Evolutionary conservation across 129 eudicot species (phyloP).

Genomic region (Flaveria linearis): DNA sequence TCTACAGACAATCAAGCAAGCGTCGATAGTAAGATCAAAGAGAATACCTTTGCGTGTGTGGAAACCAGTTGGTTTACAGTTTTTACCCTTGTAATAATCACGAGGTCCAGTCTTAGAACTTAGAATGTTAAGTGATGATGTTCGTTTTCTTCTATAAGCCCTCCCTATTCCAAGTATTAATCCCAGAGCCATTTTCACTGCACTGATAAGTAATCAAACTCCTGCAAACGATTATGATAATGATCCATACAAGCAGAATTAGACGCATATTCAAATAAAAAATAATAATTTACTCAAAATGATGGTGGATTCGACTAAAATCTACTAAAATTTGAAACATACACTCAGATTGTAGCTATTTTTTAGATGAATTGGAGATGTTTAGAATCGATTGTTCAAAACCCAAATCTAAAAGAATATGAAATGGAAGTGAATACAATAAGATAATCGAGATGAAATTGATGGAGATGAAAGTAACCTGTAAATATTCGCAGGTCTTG

Average conservation of each 20-base stretch:
- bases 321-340: too few relatives aligned
- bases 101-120: constrained; percentile 73
- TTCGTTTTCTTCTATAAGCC: constrained; percentile 68
- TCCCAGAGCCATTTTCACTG: constrained; percentile 67
- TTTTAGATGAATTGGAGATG: background rate
- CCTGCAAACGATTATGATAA: background rate
- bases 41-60: constrained; percentile 88
- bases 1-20: background rate
- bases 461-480: constrained; percentile 1
- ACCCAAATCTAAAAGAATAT: background rate
- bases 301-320: background rate
- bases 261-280: background rate
- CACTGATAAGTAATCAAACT: constrained; percentile 13
- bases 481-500: background rate
- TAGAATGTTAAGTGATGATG: constrained; percentile 79
- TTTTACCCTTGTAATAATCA: constrained; percentile 87
- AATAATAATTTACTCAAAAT: too few relatives aligned
- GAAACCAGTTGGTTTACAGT: constrained; percentile 93
- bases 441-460: background rate
- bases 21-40: background rate
- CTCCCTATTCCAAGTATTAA: constrained; percentile 77
- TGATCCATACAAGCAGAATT: background rate
- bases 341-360: too few relatives aligned
- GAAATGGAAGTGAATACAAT: background rate
- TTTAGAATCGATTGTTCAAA: background rate